Evolutionary conservation across 129 eudicot genomes (phyloP), one percentile per base, ranked within the genome.

Genomic region (Helichrysum umbraculigerum): DNA sequence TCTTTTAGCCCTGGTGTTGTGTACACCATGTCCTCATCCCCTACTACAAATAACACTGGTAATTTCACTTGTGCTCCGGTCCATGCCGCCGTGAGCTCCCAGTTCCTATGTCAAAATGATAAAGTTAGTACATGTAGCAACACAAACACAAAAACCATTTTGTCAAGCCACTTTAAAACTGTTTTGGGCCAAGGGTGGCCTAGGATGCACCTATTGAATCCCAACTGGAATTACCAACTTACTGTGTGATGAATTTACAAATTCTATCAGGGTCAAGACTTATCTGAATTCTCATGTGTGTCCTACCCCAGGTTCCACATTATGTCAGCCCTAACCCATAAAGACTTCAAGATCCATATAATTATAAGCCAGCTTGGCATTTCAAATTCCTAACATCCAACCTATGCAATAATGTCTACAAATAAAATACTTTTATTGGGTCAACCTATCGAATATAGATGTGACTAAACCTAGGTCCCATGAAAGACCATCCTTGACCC

Each of bases 21-120:
- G 68, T 92, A 92, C 54, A 84, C 87, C 90, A 92, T 75, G 70
- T 92, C 98, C 37, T 84, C 79, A 35, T 88, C 92, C 41, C 98
- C 98, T 9, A 92, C 90, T 0, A 92, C 78, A 25, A 84, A 88
- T 52, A 81, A 83, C 21, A 82, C 90, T 0, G 98, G 94, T 16
- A 86, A 81, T 3, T 69, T 79, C 68, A 89, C 83, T 71, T 86
- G 71, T 29, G 83, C 89, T 67, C 96, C 93, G 6, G 85, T 79
- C 98, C 98, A 92, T 29, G 96, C 79, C 3, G 96, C 90, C 21
- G 85, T 86, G 29, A 92, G 80, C 85, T 89, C 98, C 98, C 98
- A 92, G 62, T 82, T 92, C 78, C 98, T 92, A 78, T 60, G 4
- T 5, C 35, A 76, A 35, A 25, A 78, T 17, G 25, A 9, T 2